A percentile compares a stretch with the other conserved stretches of the same genome.
Conservation (phyloP, 768 basidiomycete species). For the Hygrocybe coccinea region DNA sequence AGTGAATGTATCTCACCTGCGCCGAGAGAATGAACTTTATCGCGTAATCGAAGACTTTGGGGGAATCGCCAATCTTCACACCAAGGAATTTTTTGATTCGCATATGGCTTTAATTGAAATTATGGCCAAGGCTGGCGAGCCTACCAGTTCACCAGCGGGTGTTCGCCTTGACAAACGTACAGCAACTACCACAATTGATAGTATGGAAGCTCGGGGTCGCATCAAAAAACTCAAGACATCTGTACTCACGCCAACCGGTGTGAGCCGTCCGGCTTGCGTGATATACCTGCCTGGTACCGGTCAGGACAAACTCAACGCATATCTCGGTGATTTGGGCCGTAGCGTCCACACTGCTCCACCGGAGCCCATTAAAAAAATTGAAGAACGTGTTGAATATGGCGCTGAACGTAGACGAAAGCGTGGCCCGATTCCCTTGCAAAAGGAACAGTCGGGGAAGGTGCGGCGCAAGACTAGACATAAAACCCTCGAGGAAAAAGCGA, state of each 20-base stretch:
- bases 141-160: slow-evolving; percentile 64
- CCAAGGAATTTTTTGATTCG: slow-evolving; percentile 65
- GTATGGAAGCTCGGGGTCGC: slow-evolving; percentile 59
- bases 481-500: slow-evolving; percentile 29
- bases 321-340: slow-evolving; percentile 52
- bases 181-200: slow-evolving; percentile 52
- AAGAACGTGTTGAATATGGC: slow-evolving; percentile 53
- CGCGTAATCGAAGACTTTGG: slow-evolving; percentile 60
- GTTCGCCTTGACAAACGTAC: slow-evolving; percentile 73
- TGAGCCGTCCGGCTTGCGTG: slow-evolving; percentile 54
- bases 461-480: slow-evolving; percentile 32
- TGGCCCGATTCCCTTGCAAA: slow-evolving; percentile 39
- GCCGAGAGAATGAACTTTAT: slow-evolving; percentile 76
- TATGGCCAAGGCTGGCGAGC: slow-evolving; percentile 55
- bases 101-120: slow-evolving; percentile 59
- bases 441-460: slow-evolving; percentile 40
- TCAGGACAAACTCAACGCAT: slow-evolving; percentile 50
- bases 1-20: slow-evolving; percentile 70
- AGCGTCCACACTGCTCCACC: slow-evolving; percentile 31
- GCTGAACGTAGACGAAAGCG: slow-evolving; percentile 32
- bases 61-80: slow-evolving; percentile 61
- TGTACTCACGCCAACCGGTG: slow-evolving; percentile 54
- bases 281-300: slow-evolving; percentile 59
- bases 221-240: slow-evolving; percentile 68
- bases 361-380: slow-evolving; percentile 45